Evolutionary conservation across 2,329 filamentous ascomycete genomes (phyloP).

Genomic region (Microsporum audouinii): DNA sequence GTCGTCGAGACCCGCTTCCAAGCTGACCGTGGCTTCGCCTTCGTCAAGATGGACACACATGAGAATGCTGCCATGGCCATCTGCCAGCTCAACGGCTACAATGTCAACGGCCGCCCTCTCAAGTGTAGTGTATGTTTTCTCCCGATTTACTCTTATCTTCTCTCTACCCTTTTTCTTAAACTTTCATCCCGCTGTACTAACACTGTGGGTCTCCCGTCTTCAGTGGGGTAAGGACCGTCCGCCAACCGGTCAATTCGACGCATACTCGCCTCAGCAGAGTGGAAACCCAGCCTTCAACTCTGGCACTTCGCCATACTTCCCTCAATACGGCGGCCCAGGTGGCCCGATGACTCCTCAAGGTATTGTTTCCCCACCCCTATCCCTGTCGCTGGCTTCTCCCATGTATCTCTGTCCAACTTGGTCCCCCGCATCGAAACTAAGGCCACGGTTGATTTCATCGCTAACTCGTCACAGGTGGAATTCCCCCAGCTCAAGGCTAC

Average conservation of each 20-base stretch:
- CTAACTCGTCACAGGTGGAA: conserved; percentile 17
- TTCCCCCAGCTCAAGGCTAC: conserved; percentile 41
- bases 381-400: not conserved
- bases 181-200: conserved; percentile 11
- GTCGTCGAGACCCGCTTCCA: conserved; percentile 97
- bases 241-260: conserved; percentile 69
- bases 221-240: conserved; percentile 99
- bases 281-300: conserved; percentile 57
- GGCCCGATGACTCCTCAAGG: conserved; percentile 52
- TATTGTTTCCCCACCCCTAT: conserved; percentile 14
- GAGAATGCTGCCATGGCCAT: conserved; percentile 98
- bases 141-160: not conserved
- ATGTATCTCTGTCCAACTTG: not conserved
- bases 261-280: conserved; percentile 68
- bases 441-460: not conserved
- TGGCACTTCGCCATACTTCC: conserved; percentile 74
- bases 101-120: conserved; percentile 88
- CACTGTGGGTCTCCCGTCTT: conserved; percentile 19
- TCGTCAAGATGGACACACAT: conserved; percentile 98
- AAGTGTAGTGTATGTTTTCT: conserved; percentile 89
- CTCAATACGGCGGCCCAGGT: conserved; percentile 72
- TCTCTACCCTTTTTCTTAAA: conserved; percentile 7
- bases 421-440: not conserved
- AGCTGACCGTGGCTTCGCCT: conserved; percentile 92
- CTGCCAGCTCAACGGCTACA: conserved; percentile 94